Base-by-base conservation (phyloP, 2,329 filamentous ascomycete genomes). In the Diatrype stigma region DNA sequence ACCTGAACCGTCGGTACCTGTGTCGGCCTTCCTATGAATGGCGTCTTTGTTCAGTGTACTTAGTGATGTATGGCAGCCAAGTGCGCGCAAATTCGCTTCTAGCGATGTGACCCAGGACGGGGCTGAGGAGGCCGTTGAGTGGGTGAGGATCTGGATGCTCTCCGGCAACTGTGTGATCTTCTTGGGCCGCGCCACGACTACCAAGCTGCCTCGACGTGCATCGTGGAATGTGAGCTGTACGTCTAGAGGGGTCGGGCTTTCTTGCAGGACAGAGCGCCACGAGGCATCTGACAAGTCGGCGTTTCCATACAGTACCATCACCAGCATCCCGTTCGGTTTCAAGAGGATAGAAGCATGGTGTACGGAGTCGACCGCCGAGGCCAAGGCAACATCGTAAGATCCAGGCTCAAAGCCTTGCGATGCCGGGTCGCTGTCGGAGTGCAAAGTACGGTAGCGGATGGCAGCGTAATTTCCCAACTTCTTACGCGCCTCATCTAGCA, bases 321-420 rank as follows among this genome's bases (percentile, higher is more conserved):
- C 22, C 14, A 51, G 10, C 7, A 44, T 32, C 14, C 50, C 50
- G 2, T 42, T 37, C n/a, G 50, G 26, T 21, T 51, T 51, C 14
- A 51, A 17, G 23, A 51, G 40, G 7, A 35, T 28, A 8, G 50
- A 47, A 11, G 50, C 45, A 14, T 49, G 42, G 19, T n/a, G 10
- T 2, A 52, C 34, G 22, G 19, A 49, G 6, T 28, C 38, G 40
- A 42, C 4, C 4, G 34, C 26, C 4, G 44, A 42, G 6, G 32
- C n/a, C 34, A 52, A 19, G 8, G 49, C 37, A 14, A 46, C 19
- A 14, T 32, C 32, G n/a, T 49, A 30, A 12, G 34, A 19, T 30
- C 17, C 37, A 23, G 32, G 32, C 45, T 47, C 45, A 21, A 47
- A 47, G 17, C 38, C 38, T n/a, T 34, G 19, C 8, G 26, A 35